phyloP scores from a whole-genome alignment of 192 early-diverging fungal species.

The Linnemannia zychae region DNA sequence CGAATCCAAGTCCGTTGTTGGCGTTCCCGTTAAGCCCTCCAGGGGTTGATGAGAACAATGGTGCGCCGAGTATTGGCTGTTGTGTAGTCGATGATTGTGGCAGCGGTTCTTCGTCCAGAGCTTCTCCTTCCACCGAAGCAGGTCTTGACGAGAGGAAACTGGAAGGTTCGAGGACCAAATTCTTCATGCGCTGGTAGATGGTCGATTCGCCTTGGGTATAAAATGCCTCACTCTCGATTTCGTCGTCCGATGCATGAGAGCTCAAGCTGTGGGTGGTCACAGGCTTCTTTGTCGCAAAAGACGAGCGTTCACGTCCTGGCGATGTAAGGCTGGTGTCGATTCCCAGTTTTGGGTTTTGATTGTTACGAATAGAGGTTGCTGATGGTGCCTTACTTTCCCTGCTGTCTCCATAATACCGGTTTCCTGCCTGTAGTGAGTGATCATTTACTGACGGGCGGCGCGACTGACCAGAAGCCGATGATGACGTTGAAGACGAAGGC shows the following conservation, averaged over 20 bases:
- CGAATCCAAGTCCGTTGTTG: constrained; percentile 23
- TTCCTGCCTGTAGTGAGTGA: background rate
- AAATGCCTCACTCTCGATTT: constrained; percentile 55
- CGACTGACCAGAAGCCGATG: constrained; percentile 22
- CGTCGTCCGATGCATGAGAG: constrained; percentile 50
- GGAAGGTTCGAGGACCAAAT: constrained; percentile 25
- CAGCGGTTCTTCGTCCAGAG: background rate
- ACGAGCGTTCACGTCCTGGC: background rate
- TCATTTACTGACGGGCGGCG: background rate
- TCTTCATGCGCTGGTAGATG: constrained; percentile 48
- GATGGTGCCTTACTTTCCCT: background rate
- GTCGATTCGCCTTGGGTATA: constrained; percentile 57
- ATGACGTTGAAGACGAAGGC: constrained; percentile 16
- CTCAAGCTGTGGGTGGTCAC: constrained; percentile 25
- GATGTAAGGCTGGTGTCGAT: constrained; percentile 8
- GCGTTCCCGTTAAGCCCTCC: constrained; percentile 7
- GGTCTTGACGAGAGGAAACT: constrained; percentile 6
- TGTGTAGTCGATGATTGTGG: constrained; percentile 6
- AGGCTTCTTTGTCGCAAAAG: background rate
- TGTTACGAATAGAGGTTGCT: constrained; percentile 6
- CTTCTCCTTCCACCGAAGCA: constrained; percentile 12
- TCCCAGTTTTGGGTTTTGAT: constrained; percentile 17
- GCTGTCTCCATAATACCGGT: background rate
- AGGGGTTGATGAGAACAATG: constrained; percentile 23
- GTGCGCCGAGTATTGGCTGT: background rate